Conservation (phyloP, 1,139 yeast genomes). For the Yamadazyma sp. region DNA sequence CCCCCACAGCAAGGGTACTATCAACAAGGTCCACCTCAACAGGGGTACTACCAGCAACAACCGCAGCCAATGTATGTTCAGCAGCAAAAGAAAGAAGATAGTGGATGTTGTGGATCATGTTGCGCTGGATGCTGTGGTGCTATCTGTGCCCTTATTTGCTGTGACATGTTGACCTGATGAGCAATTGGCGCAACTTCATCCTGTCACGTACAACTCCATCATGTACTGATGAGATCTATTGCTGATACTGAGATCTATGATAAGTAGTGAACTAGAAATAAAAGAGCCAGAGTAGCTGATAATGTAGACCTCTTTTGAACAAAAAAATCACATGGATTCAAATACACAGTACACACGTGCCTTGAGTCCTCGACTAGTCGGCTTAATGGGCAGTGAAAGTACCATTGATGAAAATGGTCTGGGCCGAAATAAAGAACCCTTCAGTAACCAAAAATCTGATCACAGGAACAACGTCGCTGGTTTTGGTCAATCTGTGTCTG, state of each 20-base stretch:
- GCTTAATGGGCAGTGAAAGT: constrained; percentile 63
- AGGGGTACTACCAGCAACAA: constrained; percentile 31
- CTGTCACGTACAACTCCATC: no score
- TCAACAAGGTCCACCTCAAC: constrained; percentile 35
- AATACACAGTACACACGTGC: no score
- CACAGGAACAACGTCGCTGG: constrained; percentile 64
- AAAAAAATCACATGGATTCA: not conserved
- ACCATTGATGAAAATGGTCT: constrained; percentile 63
- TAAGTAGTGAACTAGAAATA: no score
- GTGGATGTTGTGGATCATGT: constrained; percentile 40
- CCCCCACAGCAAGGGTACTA: constrained; percentile 34
- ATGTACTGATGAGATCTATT: no score
- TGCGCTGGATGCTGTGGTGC: constrained; percentile 43
- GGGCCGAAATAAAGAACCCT: constrained; percentile 72
- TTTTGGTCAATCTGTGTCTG: constrained; percentile 53
- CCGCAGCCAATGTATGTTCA: constrained; percentile 45
- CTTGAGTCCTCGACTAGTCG: no score
- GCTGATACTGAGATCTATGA: no score
- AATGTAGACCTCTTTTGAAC: no score
- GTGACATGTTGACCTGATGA: constrained; percentile 17
- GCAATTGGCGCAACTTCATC: no score
- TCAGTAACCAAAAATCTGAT: constrained; percentile 60
- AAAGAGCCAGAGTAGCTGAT: no score
- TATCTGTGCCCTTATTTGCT: constrained; percentile 44
- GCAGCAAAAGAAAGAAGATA: constrained; percentile 34